phyloP scores from a whole-genome alignment of 2,329 filamentous ascomycete species.

The Ophiostoma sp. region DNA sequence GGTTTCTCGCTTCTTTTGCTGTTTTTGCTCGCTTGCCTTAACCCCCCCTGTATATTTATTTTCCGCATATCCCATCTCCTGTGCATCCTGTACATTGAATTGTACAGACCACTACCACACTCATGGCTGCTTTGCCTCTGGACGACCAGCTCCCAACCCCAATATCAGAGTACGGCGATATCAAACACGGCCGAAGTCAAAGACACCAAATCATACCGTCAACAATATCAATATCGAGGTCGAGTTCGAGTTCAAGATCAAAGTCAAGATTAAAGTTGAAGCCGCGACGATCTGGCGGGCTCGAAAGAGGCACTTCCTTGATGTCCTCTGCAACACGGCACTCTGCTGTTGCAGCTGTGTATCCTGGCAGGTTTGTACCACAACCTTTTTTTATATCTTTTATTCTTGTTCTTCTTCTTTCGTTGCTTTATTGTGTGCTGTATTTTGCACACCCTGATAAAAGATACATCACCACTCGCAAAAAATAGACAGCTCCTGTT shows the following conservation, averaged over 20 bases:
- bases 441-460: not conserved
- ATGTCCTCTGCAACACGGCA: not conserved
- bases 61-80: too few relatives aligned
- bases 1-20: not conserved
- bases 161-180: not conserved
- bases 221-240: not conserved
- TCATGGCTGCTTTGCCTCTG: not conserved
- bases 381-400: not conserved
- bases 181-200: not conserved
- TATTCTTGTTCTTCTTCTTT: not conserved
- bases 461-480: not conserved
- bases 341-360: constrained; percentile 8
- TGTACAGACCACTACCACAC: not conserved
- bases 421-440: not conserved
- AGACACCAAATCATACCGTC: not conserved
- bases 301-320: not conserved
- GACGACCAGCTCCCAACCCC: not conserved
- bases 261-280: not conserved
- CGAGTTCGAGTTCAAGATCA: not conserved
- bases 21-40: not conserved
- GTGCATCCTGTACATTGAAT: not conserved
- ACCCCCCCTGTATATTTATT: not conserved
- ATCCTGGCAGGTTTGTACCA: constrained; percentile 3
- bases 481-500: not conserved
- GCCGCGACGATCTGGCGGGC: not conserved